Conservation (phyloP, 2,329 filamentous ascomycete species). For the Myriosclerotinia scirpicola region DNA sequence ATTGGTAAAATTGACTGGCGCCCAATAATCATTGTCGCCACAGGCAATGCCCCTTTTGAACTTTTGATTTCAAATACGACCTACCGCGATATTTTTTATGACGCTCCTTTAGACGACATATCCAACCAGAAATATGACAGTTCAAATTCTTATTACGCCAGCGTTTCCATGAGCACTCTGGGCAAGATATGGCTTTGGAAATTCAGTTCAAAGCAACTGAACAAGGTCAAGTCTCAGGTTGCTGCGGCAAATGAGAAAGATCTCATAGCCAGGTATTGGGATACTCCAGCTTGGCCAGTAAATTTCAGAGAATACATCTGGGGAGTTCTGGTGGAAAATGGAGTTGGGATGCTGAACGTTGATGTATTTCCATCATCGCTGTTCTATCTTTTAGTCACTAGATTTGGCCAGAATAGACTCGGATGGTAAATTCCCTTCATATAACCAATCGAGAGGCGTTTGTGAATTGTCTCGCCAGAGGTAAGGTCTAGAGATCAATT, state of each 20-base stretch:
- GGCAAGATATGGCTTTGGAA: slow-evolving; percentile 17
- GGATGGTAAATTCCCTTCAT: background rate
- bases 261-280: slow-evolving; percentile 46
- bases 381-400: slow-evolving; percentile 9
- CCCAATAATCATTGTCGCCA: slow-evolving; percentile 52
- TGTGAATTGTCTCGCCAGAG: background rate
- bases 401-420: slow-evolving; percentile 8
- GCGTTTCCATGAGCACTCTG: slow-evolving; percentile 28
- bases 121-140: slow-evolving; percentile 31
- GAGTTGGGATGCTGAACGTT: slow-evolving; percentile 46
- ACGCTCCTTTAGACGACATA: slow-evolving; percentile 44
- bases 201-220: slow-evolving; percentile 31
- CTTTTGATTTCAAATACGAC: slow-evolving; percentile 39
- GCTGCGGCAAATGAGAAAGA: slow-evolving; percentile 42
- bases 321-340: slow-evolving; percentile 43
- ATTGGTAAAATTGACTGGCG: slow-evolving; percentile 33
- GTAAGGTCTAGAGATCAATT: no score
- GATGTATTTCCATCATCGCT: slow-evolving; percentile 38
- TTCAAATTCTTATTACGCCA: slow-evolving; percentile 38
- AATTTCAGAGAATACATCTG: slow-evolving; percentile 44
- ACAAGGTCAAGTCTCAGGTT: slow-evolving; percentile 32
- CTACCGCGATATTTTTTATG: slow-evolving; percentile 50
- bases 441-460: no score
- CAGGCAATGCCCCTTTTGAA: slow-evolving; percentile 48
- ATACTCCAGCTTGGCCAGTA: slow-evolving; percentile 45